Evolutionary conservation across 2,329 filamentous ascomycete species (phyloP), one percentile per base, ranked within the genome.

Genomic region (Calonectria ilicicola): DNA sequence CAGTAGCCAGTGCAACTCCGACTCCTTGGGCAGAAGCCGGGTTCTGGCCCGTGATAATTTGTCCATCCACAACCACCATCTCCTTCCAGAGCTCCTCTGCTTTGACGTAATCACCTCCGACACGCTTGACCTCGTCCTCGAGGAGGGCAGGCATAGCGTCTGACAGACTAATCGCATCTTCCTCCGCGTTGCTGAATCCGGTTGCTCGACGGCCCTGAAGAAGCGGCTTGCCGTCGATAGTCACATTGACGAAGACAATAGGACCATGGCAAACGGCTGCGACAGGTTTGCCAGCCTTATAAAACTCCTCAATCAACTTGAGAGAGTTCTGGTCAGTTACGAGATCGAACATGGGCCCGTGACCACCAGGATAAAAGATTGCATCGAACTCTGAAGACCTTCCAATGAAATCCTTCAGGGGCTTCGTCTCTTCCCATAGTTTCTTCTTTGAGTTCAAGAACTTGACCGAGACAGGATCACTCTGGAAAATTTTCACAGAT

Each of bases 211-310:
- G 88, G 53, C 89, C 91, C 63, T 86, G 83, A 46, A 94, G 82
- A 12, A 93, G 83, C 64, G 86, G 85, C 74, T 86, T 84, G 42
- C 90, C 91, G 72, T 87, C 84, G 26, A 87, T 78, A 77, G 87
- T 89, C 42, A 90, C 92, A 76, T 92, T 88, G 62, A 88, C 86
- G 19, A 94, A 85, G 15, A 89, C 93, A 4, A 89, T 89, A 2
- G 92, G 91, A 7, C 91, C 93, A 83, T 94, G 93, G 85, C 93
- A 94, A 53, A 94, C 91, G 5, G 92, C 91, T 0, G 90, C 85
- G 19, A 94, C 88, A 67, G 91, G 86, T 86, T 93, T 93, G 74
- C 88, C 89, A 3, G 87, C 86, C 44, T 85, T 84, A 78, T 87
- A 89, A 81, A 94, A 93, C 81, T 93, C 91, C 72, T 86, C 84